Evolutionary conservation across 2,329 filamentous ascomycete species (phyloP).

Genomic region (Amesomyces nigricolor): DNA sequence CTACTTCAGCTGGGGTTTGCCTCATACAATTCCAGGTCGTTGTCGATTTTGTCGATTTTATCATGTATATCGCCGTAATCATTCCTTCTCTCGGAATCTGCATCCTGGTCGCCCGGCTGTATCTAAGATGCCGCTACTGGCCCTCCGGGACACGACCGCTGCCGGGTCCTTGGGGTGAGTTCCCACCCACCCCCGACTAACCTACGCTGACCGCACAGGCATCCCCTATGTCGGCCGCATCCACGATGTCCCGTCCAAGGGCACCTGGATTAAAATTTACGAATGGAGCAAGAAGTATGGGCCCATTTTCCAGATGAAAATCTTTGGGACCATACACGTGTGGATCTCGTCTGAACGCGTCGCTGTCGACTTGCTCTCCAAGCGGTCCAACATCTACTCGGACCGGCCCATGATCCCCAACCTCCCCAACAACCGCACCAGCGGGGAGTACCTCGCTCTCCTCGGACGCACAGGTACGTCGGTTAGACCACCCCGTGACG

Average conservation of each 20-base stretch:
- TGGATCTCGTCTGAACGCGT: constrained; percentile 44
- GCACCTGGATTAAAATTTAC: constrained; percentile 43
- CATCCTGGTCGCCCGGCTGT: constrained; percentile 16
- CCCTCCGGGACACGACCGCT: constrained; percentile 26
- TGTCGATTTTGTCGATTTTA: too few species aligned
- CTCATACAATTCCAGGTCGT: too few species aligned
- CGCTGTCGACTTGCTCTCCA: constrained; percentile 41
- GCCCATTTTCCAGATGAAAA: constrained; percentile 42
- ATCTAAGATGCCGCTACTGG: constrained; percentile 24
- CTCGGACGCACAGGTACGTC: constrained; percentile 38
- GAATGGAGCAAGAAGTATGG: constrained; percentile 44
- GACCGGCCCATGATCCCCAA: constrained; percentile 44
- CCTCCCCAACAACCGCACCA: constrained; percentile 42
- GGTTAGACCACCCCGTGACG: too few species aligned
- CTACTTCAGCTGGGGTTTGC: too few species aligned
- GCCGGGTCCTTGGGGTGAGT: constrained; percentile 30
- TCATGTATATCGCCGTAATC: constrained; percentile 11
- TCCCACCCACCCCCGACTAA: too few species aligned
- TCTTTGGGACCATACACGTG: constrained; percentile 42
- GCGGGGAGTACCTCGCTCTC: constrained; percentile 43
- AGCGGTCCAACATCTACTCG: constrained; percentile 40
- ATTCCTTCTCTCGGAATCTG: constrained; percentile 7
- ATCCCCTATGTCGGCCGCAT: constrained; percentile 41
- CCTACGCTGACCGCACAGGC: constrained; percentile 26
- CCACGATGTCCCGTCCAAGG: constrained; percentile 39